Percentiles rank a stretch among this genome's conserved stretches.
Evolutionary conservation across 306 rosid species (phyloP).

Genomic region (Clitoria ternatea): DNA sequence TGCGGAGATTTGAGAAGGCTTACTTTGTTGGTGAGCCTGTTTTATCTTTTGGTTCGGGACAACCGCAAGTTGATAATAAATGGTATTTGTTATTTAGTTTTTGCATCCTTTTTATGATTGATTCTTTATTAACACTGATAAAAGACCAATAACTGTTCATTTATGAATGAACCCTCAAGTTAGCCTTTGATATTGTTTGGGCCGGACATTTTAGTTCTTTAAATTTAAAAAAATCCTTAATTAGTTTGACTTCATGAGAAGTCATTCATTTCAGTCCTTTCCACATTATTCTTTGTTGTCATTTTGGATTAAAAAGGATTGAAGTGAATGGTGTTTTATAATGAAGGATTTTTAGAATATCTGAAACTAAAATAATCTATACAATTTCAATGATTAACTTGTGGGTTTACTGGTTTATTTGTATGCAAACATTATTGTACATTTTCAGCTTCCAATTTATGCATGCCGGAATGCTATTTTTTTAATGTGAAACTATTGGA

Average conservation of each 20-base stretch:
- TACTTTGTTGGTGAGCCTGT: slow-evolving; percentile 64
- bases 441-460: background rate
- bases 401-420: slow-evolving; percentile 6
- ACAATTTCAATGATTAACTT: too few relatives aligned
- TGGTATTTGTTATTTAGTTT: slow-evolving; percentile 57
- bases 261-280: too few relatives aligned
- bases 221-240: too few relatives aligned
- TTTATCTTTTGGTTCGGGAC: slow-evolving; percentile 47
- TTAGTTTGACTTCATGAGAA: too few relatives aligned
- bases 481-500: slow-evolving; percentile 5
- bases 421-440: background rate
- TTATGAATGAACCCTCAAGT: too few relatives aligned
- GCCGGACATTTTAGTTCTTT: too few relatives aligned
- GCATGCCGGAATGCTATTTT: background rate
- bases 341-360: too few relatives aligned
- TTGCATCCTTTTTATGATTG: background rate
- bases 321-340: too few relatives aligned
- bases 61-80: slow-evolving; percentile 55
- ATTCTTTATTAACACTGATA: slow-evolving; percentile 7
- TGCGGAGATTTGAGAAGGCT: slow-evolving; percentile 69
- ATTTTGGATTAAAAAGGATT: too few relatives aligned
- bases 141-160: slow-evolving; percentile 10
- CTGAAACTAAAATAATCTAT: too few relatives aligned
- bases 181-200: too few relatives aligned
- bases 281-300: too few relatives aligned